Base-by-base conservation (phyloP, 2,329 filamentous ascomycete species). In the Parastagonospora avenae region DNA sequence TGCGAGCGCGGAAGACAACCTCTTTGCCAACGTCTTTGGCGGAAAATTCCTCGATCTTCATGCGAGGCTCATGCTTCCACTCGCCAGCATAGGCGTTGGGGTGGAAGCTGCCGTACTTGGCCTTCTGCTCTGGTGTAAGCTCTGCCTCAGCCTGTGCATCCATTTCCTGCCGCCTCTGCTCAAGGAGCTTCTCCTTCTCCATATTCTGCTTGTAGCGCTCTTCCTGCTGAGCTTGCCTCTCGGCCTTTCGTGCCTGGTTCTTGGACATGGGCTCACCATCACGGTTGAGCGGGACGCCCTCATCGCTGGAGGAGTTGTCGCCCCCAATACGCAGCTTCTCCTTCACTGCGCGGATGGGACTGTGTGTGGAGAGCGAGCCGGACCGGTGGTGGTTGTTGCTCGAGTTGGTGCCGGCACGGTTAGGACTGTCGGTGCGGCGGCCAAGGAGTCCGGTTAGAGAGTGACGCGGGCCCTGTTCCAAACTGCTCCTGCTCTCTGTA, bases 1-100 rank as follows among this genome's bases (percentile, higher is more conserved):
- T 79, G 30, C 90, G 82, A 31, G 87, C 88, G 35, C 85, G 84
- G 75, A 92, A 91, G 48, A 77, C 75, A 42, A 91, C 79, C 56
- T 82, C 77, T 60, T 85, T 76, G 30, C 86, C 87, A 15, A 81
- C 77, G 50, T 81, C 74, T n/a, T 76, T 74, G 3, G 75, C 68
- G 5, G 76, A 79, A 43, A 88, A 78, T 36, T 80, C 75, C 11
- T 80, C 76, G 14, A 88, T 73, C 19, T 79, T 73, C 46, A 77
- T 66, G 11, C 82, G 78, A 2, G 74, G 62, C 55, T 83, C 74
- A 42, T 77, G 69, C 51, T 78, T 74, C 69, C 78, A 76, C 48
- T 79, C 75, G 52, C 77, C 77, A 12, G 84, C 77, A 55, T 81
- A 87, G 69, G 81, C 81, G 70, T 86, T 83, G 59, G 86, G 73